phyloP scores from a whole-genome alignment of 2,329 filamentous ascomycete genomes.

The Didymella arachidicola region DNA sequence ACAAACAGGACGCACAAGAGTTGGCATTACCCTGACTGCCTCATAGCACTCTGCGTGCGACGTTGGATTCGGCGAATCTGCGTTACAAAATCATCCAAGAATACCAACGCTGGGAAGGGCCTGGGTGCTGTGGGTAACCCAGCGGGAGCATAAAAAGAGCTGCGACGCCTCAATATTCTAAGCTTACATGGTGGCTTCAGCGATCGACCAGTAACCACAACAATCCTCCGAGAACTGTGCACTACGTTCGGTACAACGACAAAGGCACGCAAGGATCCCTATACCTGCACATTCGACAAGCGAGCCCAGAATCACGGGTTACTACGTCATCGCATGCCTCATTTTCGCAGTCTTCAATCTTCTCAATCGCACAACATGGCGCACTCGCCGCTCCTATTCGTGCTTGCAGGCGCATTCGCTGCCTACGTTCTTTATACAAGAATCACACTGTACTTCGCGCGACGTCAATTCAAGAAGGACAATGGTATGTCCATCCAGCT shows the following conservation, averaged over 20 bases:
- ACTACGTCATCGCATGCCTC: slow-evolving; percentile 7
- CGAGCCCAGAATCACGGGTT: background rate
- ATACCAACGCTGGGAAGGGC: background rate
- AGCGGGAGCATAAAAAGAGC: background rate
- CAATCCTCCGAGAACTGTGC: background rate
- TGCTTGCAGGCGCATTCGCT: slow-evolving; percentile 42
- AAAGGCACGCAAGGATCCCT: background rate
- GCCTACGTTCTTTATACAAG: slow-evolving; percentile 47
- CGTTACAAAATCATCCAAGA: background rate
- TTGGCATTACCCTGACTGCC: slow-evolving; percentile 2
- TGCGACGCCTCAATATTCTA: background rate
- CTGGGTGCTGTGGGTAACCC: background rate
- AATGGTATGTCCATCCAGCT: slow-evolving; percentile 40
- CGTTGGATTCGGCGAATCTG: background rate
- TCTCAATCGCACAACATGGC: slow-evolving; percentile 25
- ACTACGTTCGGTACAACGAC: background rate
- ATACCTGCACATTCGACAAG: background rate
- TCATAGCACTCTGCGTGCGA: background rate
- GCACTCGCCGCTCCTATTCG: slow-evolving; percentile 37
- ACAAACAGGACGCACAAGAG: slow-evolving; percentile 9
- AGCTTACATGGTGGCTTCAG: background rate
- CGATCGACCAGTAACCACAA: background rate
- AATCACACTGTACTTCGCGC: slow-evolving; percentile 46
- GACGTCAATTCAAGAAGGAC: slow-evolving; percentile 50
- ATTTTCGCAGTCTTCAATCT: background rate